These are phyloP conservation scores for Hygrophoropsis aurantiaca DNA, from an alignment of 768 basidiomycete genomes.

Conservation along the genomic window DNA sequence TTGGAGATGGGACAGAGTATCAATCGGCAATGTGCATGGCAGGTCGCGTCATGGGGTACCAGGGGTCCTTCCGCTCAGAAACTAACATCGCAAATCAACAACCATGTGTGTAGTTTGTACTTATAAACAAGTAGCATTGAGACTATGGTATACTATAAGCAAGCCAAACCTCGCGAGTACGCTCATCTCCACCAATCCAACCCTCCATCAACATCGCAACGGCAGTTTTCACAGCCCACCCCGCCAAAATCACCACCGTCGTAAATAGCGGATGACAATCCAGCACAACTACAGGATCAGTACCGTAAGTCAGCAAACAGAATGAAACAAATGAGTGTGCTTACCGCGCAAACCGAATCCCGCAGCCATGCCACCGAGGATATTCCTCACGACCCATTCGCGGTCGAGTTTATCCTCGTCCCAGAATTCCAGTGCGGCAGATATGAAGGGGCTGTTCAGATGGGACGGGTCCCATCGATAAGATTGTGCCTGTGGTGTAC, in stretches of 20 bases:
- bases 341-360: constrained; percentile 82
- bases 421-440: constrained; percentile 50
- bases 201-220: constrained; percentile 60
- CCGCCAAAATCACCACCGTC: constrained; percentile 68
- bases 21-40: constrained; percentile 1
- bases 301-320: neutral
- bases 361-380: constrained; percentile 83
- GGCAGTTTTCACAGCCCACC: constrained; percentile 71
- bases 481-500: constrained; percentile 15
- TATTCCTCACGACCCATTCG: constrained; percentile 82
- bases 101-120: no score
- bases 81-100: no score
- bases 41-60: constrained; percentile 12
- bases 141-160: constrained; percentile 75
- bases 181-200: constrained; percentile 65
- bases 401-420: constrained; percentile 77
- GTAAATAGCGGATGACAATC: constrained; percentile 76
- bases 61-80: constrained; percentile 13
- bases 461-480: constrained; percentile 22
- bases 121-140: neutral
- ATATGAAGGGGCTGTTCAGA: constrained; percentile 34
- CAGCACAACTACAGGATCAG: constrained; percentile 57
- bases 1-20: constrained; percentile 7
- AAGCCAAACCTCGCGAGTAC: constrained; percentile 68
- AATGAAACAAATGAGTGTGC: constrained; percentile 9